Evolutionary conservation across 139 green algal genomes (phyloP).

Genomic region (Zygnema cylindricum): DNA sequence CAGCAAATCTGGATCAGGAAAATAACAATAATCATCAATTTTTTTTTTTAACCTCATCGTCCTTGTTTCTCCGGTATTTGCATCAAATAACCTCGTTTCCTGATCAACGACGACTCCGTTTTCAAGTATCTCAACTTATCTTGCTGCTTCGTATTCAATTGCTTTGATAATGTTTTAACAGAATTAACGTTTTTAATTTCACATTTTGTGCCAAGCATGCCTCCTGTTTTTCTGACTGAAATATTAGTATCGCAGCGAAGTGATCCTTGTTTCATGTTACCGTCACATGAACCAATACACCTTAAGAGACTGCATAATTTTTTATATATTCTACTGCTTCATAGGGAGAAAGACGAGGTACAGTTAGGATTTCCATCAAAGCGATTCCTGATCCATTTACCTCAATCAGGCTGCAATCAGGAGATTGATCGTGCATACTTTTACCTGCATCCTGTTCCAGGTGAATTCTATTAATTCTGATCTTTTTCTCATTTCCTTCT

Average conservation of each 20-base stretch:
- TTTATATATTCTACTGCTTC: conserved; percentile 50
- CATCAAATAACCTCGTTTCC: conserved; percentile 95
- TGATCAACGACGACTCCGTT: conserved; percentile 78
- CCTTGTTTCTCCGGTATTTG: conserved; percentile 13
- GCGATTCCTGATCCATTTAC: conserved; percentile 37
- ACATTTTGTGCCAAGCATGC: conserved; percentile 26
- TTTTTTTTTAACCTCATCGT: conserved; percentile 83
- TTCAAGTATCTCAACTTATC: conserved; percentile 80
- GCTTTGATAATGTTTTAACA: conserved; percentile 92
- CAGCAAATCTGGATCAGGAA: conserved; percentile 94
- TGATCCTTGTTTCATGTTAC: conserved; percentile 48
- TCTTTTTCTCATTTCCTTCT: conserved; percentile 31
- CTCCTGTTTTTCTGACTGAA: conserved; percentile 36
- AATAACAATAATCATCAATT: conserved; percentile 97
- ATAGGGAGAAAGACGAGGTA: conserved; percentile 33
- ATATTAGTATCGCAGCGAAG: conserved; percentile 52
- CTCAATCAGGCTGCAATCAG: neutral
- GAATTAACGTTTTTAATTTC: conserved; percentile 99
- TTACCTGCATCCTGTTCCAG: conserved; percentile 52
- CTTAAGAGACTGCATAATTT: conserved; percentile 29
- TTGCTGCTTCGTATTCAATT: conserved; percentile 89
- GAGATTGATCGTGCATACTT: conserved; percentile 33
- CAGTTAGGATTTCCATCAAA: conserved; percentile 52
- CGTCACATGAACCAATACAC: conserved; percentile 32
- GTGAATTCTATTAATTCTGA: conserved; percentile 36